Base-by-base conservation (phyloP, 2,329 filamentous ascomycete species). In the Venturia pyrina region DNA sequence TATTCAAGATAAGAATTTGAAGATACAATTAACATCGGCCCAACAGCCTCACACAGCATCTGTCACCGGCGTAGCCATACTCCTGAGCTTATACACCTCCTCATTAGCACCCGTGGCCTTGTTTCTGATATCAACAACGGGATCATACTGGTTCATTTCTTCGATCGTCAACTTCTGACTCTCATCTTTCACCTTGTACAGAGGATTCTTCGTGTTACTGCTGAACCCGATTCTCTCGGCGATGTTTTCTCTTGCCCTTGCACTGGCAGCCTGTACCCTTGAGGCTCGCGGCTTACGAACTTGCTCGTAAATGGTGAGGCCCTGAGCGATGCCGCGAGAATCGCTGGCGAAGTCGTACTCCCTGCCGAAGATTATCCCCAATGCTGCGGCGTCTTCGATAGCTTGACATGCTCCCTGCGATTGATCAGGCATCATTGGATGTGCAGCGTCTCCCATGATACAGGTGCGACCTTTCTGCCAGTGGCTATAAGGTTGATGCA, bases 391-490 rank as follows among this genome's bases (percentile, higher is more conserved):
- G 67, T 89, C 86, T 72, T 89, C 86, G 57, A 88, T 87, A 0
- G 86, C 85, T 85, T 87, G 87, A 69, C 85, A 87, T 0, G 86
- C 86, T 4, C 87, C 87, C 73, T 90, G 87, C 66, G 83, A 86
- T 72, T 89, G 87, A 70, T 89, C 82, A 0, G 87, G 86, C 82
- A 89, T 85, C 84, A 87, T 87, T 74, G 87, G 87, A 70, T 89
- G 86, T 1, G 80, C 86, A 10, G 87, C 87, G 71, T 90, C 87
- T 4, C 87, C 87, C 15, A 90, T 72, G 0, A 89, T 75, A 64
- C 83, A 86, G 0, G 82, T 81, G 34, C 74, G 78, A 15, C 74
- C 76, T 69, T 83, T 83, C 50, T 79, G 75, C 66, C 85, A 77
- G 69, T 85, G 84, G 0, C 82, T 81, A 68, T 89, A 89, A 1